Conservation (phyloP, 768 basidiomycete genomes). For the Goffeauzyma gilvescens region DNA sequence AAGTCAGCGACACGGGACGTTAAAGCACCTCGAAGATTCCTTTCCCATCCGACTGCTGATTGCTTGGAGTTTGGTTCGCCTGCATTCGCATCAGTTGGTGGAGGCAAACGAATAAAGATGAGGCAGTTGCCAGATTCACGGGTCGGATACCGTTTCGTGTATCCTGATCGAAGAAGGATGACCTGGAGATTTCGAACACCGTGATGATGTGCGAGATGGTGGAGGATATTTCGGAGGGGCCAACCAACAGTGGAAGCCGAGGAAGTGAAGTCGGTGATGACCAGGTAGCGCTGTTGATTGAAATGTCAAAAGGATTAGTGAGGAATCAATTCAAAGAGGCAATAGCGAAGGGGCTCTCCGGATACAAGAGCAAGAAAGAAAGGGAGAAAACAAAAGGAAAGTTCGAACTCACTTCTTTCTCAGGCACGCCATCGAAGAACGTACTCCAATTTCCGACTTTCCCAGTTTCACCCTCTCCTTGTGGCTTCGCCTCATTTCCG, state of each 20-base stretch:
- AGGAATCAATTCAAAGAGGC: background rate
- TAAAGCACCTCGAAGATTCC: constrained; percentile 68
- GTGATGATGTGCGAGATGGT: constrained; percentile 51
- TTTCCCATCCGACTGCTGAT: constrained; percentile 91
- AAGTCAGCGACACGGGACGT: constrained; percentile 74
- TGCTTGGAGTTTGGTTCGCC: no score
- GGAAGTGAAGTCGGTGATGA: constrained; percentile 72
- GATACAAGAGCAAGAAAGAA: constrained; percentile 12
- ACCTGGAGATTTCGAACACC: constrained; percentile 40
- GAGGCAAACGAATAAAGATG: no score
- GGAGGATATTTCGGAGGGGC: constrained; percentile 81
- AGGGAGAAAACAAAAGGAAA: background rate
- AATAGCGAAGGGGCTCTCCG: background rate
- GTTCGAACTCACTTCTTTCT: constrained; percentile 37
- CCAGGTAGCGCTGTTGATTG: constrained; percentile 37
- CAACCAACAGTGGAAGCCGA: constrained; percentile 58
- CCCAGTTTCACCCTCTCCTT: no score
- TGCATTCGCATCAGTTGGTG: no score
- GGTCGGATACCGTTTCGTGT: no score
- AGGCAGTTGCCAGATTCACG: no score
- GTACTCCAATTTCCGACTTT: constrained; percentile 12
- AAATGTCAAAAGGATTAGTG: background rate
- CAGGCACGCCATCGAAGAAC: constrained; percentile 41
- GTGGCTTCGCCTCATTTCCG: no score
- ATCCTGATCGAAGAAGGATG: constrained; percentile 65